Percentiles rank a stretch among this genome's conserved stretches.
These are phyloP conservation scores for Beauveria caledonica DNA, from an alignment of 2,329 filamentous ascomycete species.

Conservation along the genomic window DNA sequence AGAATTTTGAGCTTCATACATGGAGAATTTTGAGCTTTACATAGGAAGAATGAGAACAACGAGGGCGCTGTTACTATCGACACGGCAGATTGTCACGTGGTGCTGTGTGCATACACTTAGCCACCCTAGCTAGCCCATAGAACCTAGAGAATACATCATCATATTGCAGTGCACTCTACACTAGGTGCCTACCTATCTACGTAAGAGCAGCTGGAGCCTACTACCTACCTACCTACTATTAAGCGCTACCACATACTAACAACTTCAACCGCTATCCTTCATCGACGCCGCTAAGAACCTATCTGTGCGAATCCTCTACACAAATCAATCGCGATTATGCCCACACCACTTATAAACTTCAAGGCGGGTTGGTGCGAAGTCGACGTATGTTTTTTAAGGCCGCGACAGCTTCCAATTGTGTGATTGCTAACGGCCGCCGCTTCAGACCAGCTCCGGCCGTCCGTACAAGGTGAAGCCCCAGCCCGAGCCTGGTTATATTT, in stretches of 20 bases:
- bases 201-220: constrained; percentile 11
- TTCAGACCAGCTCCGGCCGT: constrained; percentile 35
- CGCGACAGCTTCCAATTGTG: neutral
- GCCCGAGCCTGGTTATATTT: constrained; percentile 75
- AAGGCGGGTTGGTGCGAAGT: constrained; percentile 87
- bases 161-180: no score
- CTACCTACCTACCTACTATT: neutral
- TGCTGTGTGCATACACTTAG: no score
- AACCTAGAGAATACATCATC: no score
- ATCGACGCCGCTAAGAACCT: neutral
- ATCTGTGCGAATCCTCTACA: neutral
- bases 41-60: no score
- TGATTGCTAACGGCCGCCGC: constrained; percentile 14
- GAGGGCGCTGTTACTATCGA: no score
- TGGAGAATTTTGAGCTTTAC: no score
- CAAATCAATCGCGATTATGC: constrained; percentile 45
- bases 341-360: constrained; percentile 84
- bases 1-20: no score
- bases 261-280: neutral
- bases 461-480: constrained; percentile 67
- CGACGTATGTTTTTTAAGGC: constrained; percentile 47
- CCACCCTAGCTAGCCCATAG: no score
- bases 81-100: no score
- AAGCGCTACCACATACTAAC: neutral
- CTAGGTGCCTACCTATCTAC: no score